Percentiles rank a stretch among this genome's conserved stretches.
These are phyloP conservation scores for Oidiodendron maius DNA, from an alignment of 495 filamentous ascomycete species.

Conservation along the genomic window DNA sequence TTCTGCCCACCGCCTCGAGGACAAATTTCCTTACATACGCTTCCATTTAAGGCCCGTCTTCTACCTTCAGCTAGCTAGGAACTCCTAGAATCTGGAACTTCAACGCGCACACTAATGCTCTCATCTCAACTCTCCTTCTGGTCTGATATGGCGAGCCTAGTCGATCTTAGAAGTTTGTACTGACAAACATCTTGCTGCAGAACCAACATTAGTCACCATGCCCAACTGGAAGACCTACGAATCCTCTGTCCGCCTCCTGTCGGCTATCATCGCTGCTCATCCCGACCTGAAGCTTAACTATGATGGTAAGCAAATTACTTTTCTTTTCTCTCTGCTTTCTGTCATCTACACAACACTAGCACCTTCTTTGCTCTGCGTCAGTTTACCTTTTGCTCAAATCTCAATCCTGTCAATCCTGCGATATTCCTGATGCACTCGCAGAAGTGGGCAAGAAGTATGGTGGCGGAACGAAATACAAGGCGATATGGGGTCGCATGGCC, in stretches of 20 bases:
- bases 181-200: background rate
- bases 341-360: too few species aligned
- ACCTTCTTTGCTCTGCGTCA: background rate
- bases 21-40: too few species aligned
- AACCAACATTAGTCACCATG: constrained; percentile 22
- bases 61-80: too few species aligned
- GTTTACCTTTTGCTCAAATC: background rate
- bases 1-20: too few species aligned
- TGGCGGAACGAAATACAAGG: constrained; percentile 13
- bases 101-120: too few species aligned
- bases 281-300: constrained; percentile 39
- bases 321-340: constrained; percentile 10
- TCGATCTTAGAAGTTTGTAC: too few species aligned
- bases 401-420: background rate
- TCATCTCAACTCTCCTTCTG: too few species aligned
- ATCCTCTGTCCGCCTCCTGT: constrained; percentile 39
- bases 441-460: constrained; percentile 15
- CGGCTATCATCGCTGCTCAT: constrained; percentile 43
- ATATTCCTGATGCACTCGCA: constrained; percentile 13
- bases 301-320: constrained; percentile 34
- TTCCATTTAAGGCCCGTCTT: too few species aligned
- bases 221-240: constrained; percentile 45
- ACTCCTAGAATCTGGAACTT: too few species aligned
- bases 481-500: constrained; percentile 9
- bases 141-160: too few species aligned